These are phyloP conservation scores for Phytopythium kandeliae DNA, from an alignment of 352 stramenopile species.

Conservation along the genomic window DNA sequence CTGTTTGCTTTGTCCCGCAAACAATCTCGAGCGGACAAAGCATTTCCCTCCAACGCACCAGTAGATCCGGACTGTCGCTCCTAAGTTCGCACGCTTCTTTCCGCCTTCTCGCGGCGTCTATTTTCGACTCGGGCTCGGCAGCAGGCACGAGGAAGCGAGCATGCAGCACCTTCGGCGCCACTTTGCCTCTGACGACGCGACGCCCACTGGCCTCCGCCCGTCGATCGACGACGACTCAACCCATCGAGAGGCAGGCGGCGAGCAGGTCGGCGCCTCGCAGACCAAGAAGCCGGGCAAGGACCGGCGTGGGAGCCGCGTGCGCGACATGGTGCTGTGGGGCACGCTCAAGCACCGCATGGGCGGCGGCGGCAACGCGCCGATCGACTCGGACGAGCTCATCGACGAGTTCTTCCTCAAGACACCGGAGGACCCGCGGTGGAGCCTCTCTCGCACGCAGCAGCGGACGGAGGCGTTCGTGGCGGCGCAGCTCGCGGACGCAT, in stretches of 20 bases:
- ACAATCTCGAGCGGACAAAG: no score
- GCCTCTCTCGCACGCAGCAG: slow-evolving; percentile 27
- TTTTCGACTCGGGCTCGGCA: slow-evolving; percentile 3
- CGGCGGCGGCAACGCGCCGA: slow-evolving; percentile 31
- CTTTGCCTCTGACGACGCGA: slow-evolving; percentile 1
- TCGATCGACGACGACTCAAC: not conserved
- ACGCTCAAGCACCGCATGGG: slow-evolving; percentile 74
- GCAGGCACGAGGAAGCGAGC: not conserved
- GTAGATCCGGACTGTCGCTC: not conserved
- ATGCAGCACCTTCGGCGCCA: slow-evolving; percentile 5
- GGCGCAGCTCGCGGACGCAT: slow-evolving; percentile 38
- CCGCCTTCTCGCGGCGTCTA: slow-evolving; percentile 5
- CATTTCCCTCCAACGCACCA: not conserved
- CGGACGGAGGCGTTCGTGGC: slow-evolving; percentile 54
- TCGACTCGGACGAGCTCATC: slow-evolving; percentile 70
- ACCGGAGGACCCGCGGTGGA: slow-evolving; percentile 50
- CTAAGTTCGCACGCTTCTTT: slow-evolving; percentile 5
- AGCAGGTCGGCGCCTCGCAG: not conserved
- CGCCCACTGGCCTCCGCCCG: not conserved
- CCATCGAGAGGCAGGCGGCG: not conserved
- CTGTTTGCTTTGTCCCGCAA: not conserved
- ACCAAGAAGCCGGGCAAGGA: slow-evolving; percentile 5
- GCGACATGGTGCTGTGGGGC: slow-evolving; percentile 75
- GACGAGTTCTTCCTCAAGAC: slow-evolving; percentile 82
- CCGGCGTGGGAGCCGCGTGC: not conserved